A percentile compares a stretch with the other conserved stretches of the same genome.
Conservation (phyloP, 495 filamentous ascomycete genomes). For the Penicillium dipodomyicola region DNA sequence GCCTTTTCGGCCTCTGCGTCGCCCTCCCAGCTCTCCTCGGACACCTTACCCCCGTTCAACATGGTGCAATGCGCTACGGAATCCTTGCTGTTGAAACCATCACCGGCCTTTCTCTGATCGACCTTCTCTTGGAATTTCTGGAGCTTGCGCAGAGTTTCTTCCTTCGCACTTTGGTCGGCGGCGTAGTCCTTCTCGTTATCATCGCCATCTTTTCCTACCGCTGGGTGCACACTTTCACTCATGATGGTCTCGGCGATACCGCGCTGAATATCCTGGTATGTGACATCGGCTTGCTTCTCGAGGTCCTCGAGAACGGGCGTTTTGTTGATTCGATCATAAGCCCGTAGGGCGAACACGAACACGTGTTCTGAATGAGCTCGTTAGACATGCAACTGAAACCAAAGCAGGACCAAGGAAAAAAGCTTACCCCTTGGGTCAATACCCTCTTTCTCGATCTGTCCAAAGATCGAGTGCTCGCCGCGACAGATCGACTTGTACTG, state of each 20-base stretch:
- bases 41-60: conserved; percentile 62
- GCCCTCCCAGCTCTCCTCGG: conserved; percentile 70
- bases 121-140: conserved; percentile 61
- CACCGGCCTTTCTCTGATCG: conserved; percentile 36
- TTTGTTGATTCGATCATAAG: conserved; percentile 86
- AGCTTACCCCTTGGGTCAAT: conserved; percentile 62
- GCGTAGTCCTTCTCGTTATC: conserved; percentile 41
- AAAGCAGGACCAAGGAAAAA: neutral
- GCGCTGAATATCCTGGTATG: conserved; percentile 79
- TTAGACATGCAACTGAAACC: conserved; percentile 7
- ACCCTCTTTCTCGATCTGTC: conserved; percentile 70
- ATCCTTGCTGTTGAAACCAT: conserved; percentile 52
- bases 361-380: conserved; percentile 56
- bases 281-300: conserved; percentile 75
- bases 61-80: conserved; percentile 80
- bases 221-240: conserved; percentile 67
- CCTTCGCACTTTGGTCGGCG: conserved; percentile 35
- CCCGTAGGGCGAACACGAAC: conserved; percentile 87
- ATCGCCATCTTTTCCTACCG: conserved; percentile 50
- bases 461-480: conserved; percentile 86
- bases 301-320: conserved; percentile 64
- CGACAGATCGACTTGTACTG: conserved; percentile 95
- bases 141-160: conserved; percentile 51
- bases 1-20: conserved; percentile 70
- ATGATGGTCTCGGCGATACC: conserved; percentile 84